Base-by-base conservation (phyloP, 371 early-diverging fungal species). In the Entomophthora muscae region DNA sequence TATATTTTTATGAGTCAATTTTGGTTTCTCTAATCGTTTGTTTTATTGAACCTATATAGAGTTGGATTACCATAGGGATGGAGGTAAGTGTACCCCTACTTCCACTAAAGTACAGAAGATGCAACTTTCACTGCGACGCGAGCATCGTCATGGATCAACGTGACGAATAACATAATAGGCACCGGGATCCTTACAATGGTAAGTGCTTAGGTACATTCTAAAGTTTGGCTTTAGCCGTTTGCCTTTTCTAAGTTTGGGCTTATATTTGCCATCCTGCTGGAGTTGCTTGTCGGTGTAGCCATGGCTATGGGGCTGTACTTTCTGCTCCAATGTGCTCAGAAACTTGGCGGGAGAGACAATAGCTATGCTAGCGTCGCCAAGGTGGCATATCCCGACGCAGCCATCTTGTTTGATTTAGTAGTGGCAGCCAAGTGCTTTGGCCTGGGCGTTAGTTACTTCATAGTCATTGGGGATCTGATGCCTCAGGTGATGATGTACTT, bases 361-460 rank as follows among this genome's bases (percentile, higher is more conserved):
- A 91, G 91, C 12, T 96, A 96, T 71, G 89, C 89, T 71, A 81
- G 89, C 17, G 79, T 94, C 42, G 83, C 95, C 12, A 80, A 86
- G 65, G 73, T 91, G 63, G 94, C 94, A 10, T 95, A 95, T 76
- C 98, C 98, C 30, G 72, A 75, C 52, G 86, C 93, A 2, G 91
- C 90, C 3, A 75, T 93, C 23, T 79, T 85, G 52, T 95, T 99
- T 68, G 99, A 98, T 70, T 63, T 86, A 32, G 96, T 98, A 32
- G 95, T 99, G 67, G 99, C 98, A 30, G 75, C 98, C 68, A 99
- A 99, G 72, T 99, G 99, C 71, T 98, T 98, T 78, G 99, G 99
- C 27, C 99, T 99, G 1, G 86, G 92, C 21, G 78, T 93, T 32
- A 93, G 95, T n/a, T 99, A 99, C 72, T 74, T 99, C 53, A 90